Conservation (phyloP, 169 alveolate genomes). For the Plasmodium fragile region DNA sequence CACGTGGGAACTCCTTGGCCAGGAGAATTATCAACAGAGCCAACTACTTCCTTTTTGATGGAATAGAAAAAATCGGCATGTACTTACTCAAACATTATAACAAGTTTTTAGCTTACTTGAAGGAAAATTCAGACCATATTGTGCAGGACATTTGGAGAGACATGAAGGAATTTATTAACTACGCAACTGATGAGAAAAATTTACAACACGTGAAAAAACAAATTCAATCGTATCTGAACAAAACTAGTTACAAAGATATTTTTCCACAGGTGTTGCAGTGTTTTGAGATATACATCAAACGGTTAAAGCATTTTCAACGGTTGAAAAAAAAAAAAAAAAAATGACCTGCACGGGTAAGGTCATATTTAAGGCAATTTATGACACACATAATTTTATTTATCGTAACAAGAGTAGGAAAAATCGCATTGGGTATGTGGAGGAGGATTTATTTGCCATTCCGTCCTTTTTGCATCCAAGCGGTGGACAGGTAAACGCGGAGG, state of each 20-base stretch:
- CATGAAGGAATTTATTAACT: neutral
- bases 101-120: neutral
- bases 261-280: neutral
- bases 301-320: neutral
- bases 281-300: neutral
- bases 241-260: neutral
- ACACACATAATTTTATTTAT: constrained; percentile 25
- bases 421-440: constrained; percentile 62
- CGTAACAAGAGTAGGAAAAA: neutral
- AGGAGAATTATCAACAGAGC: neutral
- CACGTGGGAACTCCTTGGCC: neutral
- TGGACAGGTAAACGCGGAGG: neutral
- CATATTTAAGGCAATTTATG: constrained; percentile 37
- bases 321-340: constrained; percentile 16
- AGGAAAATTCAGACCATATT: neutral
- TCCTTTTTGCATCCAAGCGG: neutral
- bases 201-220: neutral
- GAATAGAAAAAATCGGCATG: neutral
- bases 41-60: neutral
- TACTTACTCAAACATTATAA: neutral
- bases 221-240: neutral
- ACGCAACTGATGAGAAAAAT: neutral
- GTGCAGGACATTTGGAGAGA: neutral
- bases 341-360: neutral
- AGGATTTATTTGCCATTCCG: constrained; percentile 62